These are phyloP conservation scores for Mortierella claussenii DNA, from an alignment of 192 early-diverging fungal species.

Conservation along the genomic window DNA sequence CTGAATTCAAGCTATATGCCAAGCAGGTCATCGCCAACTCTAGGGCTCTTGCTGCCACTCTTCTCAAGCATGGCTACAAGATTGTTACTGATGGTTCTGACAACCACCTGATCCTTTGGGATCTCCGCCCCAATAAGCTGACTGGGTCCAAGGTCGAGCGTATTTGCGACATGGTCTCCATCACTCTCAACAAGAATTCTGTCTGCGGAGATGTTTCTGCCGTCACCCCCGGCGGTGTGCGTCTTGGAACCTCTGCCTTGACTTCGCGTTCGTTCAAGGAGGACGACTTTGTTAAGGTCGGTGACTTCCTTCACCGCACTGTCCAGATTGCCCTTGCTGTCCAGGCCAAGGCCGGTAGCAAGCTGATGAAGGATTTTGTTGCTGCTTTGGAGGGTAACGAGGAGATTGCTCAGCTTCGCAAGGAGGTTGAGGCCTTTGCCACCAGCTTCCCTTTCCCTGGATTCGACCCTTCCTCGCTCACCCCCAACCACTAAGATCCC, in stretches of 20 bases:
- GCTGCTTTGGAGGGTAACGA: constrained; percentile 78
- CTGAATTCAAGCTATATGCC: constrained; percentile 94
- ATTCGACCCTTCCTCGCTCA: constrained; percentile 31
- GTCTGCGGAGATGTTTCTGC: constrained; percentile 97
- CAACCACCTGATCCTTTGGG: constrained; percentile 99
- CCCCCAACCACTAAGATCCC: constrained; percentile 42
- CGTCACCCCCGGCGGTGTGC: constrained; percentile 97
- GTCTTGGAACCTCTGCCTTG: constrained; percentile 94
- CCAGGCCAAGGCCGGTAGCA: constrained; percentile 86
- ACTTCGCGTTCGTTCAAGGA: constrained; percentile 98
- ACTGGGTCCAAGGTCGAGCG: constrained; percentile 99
- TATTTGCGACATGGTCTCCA: constrained; percentile 96
- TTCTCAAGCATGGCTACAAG: constrained; percentile 89
- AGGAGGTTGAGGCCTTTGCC: constrained; percentile 94
- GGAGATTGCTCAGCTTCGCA: constrained; percentile 85
- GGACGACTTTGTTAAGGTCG: constrained; percentile 95
- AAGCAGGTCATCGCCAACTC: constrained; percentile 97
- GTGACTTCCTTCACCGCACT: constrained; percentile 95
- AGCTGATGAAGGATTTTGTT: constrained; percentile 99
- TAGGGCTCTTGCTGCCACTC: constrained; percentile 80
- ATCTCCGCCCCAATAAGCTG: constrained; percentile 89
- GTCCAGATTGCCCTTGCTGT: constrained; percentile 89
- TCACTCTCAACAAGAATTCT: constrained; percentile 99
- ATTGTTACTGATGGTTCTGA: constrained; percentile 95
- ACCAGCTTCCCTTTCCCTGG: constrained; percentile 98